Evolutionary conservation across 768 basidiomycete genomes (phyloP).

Genomic region (Cubamyces sp.): DNA sequence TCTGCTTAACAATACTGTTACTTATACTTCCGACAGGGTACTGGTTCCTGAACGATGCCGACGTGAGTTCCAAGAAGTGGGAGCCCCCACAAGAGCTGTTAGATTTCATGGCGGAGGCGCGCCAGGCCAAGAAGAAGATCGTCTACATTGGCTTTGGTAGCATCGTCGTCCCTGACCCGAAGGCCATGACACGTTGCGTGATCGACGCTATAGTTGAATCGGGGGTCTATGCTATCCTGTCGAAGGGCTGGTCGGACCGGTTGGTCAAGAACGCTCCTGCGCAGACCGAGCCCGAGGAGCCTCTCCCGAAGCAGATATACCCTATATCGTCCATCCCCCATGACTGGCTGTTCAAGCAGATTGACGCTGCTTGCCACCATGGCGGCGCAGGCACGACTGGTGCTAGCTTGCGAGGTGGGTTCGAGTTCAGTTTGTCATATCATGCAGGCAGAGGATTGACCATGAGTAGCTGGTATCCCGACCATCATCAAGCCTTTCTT

Average conservation of each 20-base stretch:
- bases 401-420: slow-evolving; percentile 85
- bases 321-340: slow-evolving; percentile 87
- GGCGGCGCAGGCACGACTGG: slow-evolving; percentile 97
- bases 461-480: slow-evolving; percentile 76
- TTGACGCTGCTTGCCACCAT: slow-evolving; percentile 98
- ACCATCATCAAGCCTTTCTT: slow-evolving; percentile 98
- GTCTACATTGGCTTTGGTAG: slow-evolving; percentile 99
- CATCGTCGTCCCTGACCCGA: slow-evolving; percentile 95
- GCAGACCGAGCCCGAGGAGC: slow-evolving; percentile 63
- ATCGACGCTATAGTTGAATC: slow-evolving; percentile 86
- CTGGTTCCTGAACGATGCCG: slow-evolving; percentile 95
- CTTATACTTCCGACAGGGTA: slow-evolving; percentile 59
- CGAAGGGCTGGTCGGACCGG: slow-evolving; percentile 98
- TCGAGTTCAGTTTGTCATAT: neutral
- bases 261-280: slow-evolving; percentile 65
- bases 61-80: slow-evolving; percentile 90
- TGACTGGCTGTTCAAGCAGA: slow-evolving; percentile 93
- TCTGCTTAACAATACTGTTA: slow-evolving; percentile 12
- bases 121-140: slow-evolving; percentile 77
- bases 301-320: slow-evolving; percentile 80
- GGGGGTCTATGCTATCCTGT: slow-evolving; percentile 90
- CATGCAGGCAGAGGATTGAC: neutral
- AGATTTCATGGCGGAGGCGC: slow-evolving; percentile 82
- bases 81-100: slow-evolving; percentile 78
- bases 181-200: slow-evolving; percentile 88